Conservation (phyloP, 2,329 filamentous ascomycete genomes). For the Davidsoniella eucalypti region DNA sequence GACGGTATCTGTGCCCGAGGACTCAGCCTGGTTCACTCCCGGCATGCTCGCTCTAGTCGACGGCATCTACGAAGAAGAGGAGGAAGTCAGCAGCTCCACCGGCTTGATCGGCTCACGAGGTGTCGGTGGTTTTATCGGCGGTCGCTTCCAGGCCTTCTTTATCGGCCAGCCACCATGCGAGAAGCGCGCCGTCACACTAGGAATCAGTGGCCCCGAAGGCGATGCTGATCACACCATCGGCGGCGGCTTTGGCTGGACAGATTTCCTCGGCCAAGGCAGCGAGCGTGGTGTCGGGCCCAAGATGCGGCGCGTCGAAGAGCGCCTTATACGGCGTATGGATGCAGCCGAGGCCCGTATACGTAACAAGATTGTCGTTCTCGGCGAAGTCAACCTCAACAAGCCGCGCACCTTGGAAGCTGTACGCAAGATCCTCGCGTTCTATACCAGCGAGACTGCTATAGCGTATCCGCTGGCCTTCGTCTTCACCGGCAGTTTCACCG, state of each 20-base stretch:
- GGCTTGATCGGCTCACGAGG: constrained; percentile 62
- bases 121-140: constrained; percentile 81
- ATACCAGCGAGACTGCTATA: constrained; percentile 47
- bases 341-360: constrained; percentile 22
- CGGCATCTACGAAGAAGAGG: constrained; percentile 92
- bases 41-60: constrained; percentile 95
- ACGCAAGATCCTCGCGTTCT: constrained; percentile 58
- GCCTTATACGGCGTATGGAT: constrained; percentile 36
- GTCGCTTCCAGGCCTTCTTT: constrained; percentile 77
- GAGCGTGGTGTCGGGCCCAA: constrained; percentile 66
- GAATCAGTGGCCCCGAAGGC: constrained; percentile 45
- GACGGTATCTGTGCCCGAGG: constrained; percentile 64
- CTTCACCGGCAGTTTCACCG: constrained; percentile 69
- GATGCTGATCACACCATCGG: constrained; percentile 46
- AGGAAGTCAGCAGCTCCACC: constrained; percentile 54
- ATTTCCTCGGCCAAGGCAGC: constrained; percentile 83
- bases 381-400: constrained; percentile 74
- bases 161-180: constrained; percentile 87
- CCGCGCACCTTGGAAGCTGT: constrained; percentile 69
- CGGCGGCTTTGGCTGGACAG: constrained; percentile 89
- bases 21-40: constrained; percentile 81
- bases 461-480: constrained; percentile 64
- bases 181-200: constrained; percentile 61
- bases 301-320: constrained; percentile 67
- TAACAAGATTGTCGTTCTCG: constrained; percentile 54